These are phyloP conservation scores for Lactarius tabidus DNA, from an alignment of 768 basidiomycete species.

Conservation along the genomic window DNA sequence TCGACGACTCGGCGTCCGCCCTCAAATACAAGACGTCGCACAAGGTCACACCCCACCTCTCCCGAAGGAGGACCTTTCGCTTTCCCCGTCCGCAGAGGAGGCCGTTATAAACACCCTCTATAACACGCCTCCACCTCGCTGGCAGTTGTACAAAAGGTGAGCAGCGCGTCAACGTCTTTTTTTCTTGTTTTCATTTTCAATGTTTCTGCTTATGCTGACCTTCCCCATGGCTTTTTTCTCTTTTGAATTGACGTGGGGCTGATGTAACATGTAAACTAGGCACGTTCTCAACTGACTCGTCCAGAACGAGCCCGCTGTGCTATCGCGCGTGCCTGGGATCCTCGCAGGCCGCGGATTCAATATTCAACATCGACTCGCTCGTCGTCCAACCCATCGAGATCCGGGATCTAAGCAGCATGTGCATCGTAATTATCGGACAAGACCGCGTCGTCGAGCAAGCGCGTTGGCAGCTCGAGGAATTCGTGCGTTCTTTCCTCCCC, in stretches of 20 bases:
- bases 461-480: conserved; percentile 89
- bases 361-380: conserved; percentile 96
- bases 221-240: too few relatives aligned
- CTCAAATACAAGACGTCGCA: conserved; percentile 85
- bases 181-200: too few relatives aligned
- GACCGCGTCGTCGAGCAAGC: conserved; percentile 98
- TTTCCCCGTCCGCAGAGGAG: conserved; percentile 83
- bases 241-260: too few relatives aligned
- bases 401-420: conserved; percentile 95
- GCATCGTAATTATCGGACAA: conserved; percentile 93
- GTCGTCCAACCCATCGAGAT: conserved; percentile 98
- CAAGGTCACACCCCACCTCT: conserved; percentile 75
- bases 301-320: conserved; percentile 97
- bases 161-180: conserved; percentile 26
- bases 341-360: conserved; percentile 97
- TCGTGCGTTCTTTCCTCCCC: conserved; percentile 51
- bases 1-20: conserved; percentile 92
- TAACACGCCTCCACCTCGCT: conserved; percentile 88
- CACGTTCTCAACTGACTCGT: conserved; percentile 97
- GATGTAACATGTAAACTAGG: conserved; percentile 39
- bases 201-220: too few relatives aligned
- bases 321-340: conserved; percentile 96
- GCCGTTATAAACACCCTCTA: conserved; percentile 97
- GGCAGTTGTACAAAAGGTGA: conserved; percentile 91
- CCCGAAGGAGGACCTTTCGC: conserved; percentile 80